Evolutionary conservation across 2,329 filamentous ascomycete genomes (phyloP).

Genomic region (Verticillium longisporum): DNA sequence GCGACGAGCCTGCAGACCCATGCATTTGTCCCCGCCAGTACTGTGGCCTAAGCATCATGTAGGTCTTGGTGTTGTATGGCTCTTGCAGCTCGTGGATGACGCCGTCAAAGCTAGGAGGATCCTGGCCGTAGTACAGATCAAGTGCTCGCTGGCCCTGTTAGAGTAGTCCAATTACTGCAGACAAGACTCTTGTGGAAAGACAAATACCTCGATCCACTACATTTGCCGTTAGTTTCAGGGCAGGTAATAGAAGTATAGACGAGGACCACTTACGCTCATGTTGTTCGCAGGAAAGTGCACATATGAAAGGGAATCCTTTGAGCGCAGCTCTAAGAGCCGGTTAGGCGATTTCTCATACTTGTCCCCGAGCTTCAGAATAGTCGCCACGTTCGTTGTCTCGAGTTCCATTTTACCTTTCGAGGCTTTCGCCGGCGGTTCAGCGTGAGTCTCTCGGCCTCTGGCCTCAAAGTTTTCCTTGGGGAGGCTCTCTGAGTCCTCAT

Average conservation of each 20-base stretch:
- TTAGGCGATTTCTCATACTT: too few relatives aligned
- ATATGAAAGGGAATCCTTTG: slow-evolving; percentile 9
- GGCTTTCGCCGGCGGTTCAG: not conserved
- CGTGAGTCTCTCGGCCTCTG: slow-evolving; percentile 2
- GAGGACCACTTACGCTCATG: slow-evolving; percentile 16
- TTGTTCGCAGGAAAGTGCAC: slow-evolving; percentile 25
- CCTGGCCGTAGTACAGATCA: slow-evolving; percentile 18
- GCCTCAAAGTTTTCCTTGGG: not conserved
- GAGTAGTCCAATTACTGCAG: not conserved
- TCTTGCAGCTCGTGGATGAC: not conserved
- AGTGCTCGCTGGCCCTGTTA: slow-evolving; percentile 17
- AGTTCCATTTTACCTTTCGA: not conserved
- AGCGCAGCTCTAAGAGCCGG: too few relatives aligned
- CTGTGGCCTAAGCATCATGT: slow-evolving; percentile 20
- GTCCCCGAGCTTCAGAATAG: not conserved
- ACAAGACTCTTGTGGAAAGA: not conserved
- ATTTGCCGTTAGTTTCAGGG: not conserved
- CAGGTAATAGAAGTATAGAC: not conserved
- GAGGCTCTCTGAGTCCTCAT: not conserved
- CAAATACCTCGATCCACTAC: slow-evolving; percentile 10
- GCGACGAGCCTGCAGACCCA: slow-evolving; percentile 10
- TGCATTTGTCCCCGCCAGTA: slow-evolving; percentile 29
- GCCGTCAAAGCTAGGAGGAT: slow-evolving; percentile 4
- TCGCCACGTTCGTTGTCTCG: not conserved
- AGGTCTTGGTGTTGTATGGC: slow-evolving; percentile 7